Conservation (phyloP, 495 filamentous ascomycete genomes). For the Xylaria sp. region DNA sequence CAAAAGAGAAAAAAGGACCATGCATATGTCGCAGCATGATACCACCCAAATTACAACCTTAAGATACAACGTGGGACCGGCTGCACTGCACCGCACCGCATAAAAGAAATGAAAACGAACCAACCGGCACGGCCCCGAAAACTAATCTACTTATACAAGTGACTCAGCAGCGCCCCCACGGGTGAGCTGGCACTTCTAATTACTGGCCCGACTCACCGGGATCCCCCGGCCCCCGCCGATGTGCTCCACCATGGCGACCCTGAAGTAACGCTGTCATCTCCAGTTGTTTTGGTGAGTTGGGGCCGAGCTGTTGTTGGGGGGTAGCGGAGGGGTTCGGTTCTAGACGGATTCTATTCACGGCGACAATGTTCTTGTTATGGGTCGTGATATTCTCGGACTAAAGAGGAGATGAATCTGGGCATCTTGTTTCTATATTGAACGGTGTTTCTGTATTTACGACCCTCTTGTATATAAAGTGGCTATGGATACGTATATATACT, state of each 20-base stretch:
- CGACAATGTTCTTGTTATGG: neutral
- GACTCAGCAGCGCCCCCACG: neutral
- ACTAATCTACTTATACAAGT: neutral
- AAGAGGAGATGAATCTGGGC: neutral
- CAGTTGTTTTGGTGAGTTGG: neutral
- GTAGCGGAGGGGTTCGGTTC: neutral
- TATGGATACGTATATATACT: neutral
- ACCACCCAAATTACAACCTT: neutral
- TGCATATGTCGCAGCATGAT: neutral
- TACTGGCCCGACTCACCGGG: neutral
- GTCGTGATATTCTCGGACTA: neutral
- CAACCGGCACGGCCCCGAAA: neutral
- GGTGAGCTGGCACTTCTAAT: neutral
- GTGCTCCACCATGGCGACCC: neutral
- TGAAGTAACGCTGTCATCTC: slow-evolving; percentile 12
- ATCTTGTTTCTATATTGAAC: neutral
- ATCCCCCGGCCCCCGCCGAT: slow-evolving; percentile 1
- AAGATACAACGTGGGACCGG: neutral
- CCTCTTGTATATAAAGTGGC: neutral
- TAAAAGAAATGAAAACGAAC: too few relatives aligned
- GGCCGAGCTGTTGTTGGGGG: neutral
- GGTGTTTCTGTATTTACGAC: neutral
- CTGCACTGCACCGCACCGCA: neutral
- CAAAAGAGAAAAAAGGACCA: neutral
- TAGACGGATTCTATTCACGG: neutral